Percentiles rank a stretch among this genome's conserved stretches.
Conservation (phyloP, 257 asterid genomes). For the Solanum tacnaense region DNA sequence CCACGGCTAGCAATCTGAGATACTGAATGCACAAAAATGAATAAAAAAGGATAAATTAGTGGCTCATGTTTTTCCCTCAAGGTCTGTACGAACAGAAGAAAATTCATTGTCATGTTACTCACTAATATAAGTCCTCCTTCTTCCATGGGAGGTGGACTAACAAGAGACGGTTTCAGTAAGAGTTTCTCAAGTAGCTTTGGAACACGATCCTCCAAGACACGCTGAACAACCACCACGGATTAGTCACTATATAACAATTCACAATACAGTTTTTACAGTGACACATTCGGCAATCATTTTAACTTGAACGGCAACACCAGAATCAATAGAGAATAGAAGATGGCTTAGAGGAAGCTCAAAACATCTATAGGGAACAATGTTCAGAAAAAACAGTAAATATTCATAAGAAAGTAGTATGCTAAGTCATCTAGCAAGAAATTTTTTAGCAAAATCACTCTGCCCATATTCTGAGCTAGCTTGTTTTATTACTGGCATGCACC, state of each 20-base stretch:
- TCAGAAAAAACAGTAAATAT: background rate
- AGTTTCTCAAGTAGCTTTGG: slow-evolving; percentile 91
- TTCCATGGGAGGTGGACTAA: slow-evolving; percentile 86
- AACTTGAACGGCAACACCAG: background rate
- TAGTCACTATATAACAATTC: background rate
- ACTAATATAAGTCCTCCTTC: slow-evolving; percentile 94
- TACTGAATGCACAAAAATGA: slow-evolving; percentile 42
- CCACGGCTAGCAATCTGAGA: slow-evolving; percentile 90
- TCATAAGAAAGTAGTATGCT: background rate
- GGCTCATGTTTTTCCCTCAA: background rate
- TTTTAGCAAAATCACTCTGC: background rate
- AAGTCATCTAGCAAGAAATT: background rate
- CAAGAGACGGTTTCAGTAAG: slow-evolving; percentile 79
- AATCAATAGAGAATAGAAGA: background rate
- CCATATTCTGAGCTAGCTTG: background rate
- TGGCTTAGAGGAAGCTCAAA: background rate
- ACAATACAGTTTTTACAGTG: background rate
- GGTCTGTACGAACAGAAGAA: background rate
- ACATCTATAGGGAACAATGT: background rate
- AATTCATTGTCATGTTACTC: slow-evolving; percentile 20
- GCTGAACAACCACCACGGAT: slow-evolving; percentile 30
- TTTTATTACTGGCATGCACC: background rate
- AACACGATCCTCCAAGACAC: slow-evolving; percentile 89
- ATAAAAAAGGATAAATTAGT: slow-evolving; percentile 9
- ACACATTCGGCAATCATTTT: background rate